Conservation (phyloP, 225 moss, liverwort and hornwort genomes). For the Polytrichum commune region DNA sequence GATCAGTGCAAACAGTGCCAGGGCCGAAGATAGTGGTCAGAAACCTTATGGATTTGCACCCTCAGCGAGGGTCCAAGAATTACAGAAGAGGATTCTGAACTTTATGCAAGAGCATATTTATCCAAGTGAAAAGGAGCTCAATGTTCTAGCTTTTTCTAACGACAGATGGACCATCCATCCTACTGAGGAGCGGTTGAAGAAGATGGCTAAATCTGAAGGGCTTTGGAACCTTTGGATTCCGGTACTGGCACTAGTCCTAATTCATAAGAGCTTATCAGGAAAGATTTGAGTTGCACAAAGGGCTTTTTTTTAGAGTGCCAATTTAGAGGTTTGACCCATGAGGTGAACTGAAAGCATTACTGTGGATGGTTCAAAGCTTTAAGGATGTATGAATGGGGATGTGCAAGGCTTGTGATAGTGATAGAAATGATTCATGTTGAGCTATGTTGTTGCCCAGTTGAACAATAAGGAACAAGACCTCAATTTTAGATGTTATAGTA, state of each 20-base stretch:
- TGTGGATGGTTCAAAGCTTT: too few relatives aligned
- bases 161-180: conserved; percentile 89
- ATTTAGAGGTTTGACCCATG: too few relatives aligned
- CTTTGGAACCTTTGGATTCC: conserved; percentile 99
- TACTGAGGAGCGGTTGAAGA: conserved; percentile 83
- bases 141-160: conserved; percentile 58
- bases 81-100: conserved; percentile 57
- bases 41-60: conserved; percentile 59
- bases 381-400: too few relatives aligned
- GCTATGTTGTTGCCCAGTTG: too few relatives aligned
- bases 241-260: conserved; percentile 28
- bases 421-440: too few relatives aligned
- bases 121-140: conserved; percentile 80
- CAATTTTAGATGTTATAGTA: too few relatives aligned
- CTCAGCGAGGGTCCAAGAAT: conserved; percentile 66
- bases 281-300: too few relatives aligned
- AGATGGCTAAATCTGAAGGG: conserved; percentile 75
- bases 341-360: too few relatives aligned
- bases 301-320: too few relatives aligned
- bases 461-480: too few relatives aligned
- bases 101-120: conserved; percentile 85
- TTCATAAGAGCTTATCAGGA: too few relatives aligned
- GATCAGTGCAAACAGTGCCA: conserved; percentile 9
- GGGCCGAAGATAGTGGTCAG: conserved; percentile 16
- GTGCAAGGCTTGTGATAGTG: too few relatives aligned